Evolutionary conservation across 73 alveolate species (phyloP).

Genomic region (Paramecium biaurelia): DNA sequence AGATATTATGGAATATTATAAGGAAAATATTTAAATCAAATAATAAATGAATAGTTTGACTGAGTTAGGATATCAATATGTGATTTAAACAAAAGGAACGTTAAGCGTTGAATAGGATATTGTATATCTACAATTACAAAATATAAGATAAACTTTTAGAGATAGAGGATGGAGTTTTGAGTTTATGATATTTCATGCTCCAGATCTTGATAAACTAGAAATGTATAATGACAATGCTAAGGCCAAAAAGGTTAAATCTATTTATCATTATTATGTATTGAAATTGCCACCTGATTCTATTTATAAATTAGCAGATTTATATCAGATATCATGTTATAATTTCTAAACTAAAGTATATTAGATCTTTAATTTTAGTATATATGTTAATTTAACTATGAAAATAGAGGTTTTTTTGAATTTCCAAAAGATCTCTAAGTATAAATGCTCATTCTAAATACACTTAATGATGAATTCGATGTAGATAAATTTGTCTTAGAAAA

Average conservation of each 20-base stretch:
- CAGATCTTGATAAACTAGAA: not conserved
- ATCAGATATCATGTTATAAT: slow-evolving; percentile 10
- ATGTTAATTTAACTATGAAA: not conserved
- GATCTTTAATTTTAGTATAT: not conserved
- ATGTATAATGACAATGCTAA: not conserved
- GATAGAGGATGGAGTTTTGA: slow-evolving; percentile 51
- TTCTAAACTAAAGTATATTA: not conserved
- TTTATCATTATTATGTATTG: slow-evolving; percentile 1
- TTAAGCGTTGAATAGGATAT: not conserved
- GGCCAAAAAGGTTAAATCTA: not conserved
- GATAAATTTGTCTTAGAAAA: slow-evolving; percentile 6
- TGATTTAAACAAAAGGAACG: slow-evolving; percentile 8
- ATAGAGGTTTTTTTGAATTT: not conserved
- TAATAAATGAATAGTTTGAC: not conserved
- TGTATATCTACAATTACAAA: not conserved
- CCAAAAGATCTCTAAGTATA: not conserved
- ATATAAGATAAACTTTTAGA: not conserved
- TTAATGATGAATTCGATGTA: slow-evolving; percentile 24
- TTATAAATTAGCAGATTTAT: not conserved
- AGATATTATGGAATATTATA: not conserved
- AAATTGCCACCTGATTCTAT: slow-evolving; percentile 27
- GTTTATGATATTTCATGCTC: not conserved
- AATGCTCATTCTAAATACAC: not conserved
- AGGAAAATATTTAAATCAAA: not conserved
- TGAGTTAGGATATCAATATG: slow-evolving; percentile 35